Percentiles rank a stretch among this genome's conserved stretches.
Evolutionary conservation across 768 basidiomycete species (phyloP).

Genomic region (Arthromyces matolae): DNA sequence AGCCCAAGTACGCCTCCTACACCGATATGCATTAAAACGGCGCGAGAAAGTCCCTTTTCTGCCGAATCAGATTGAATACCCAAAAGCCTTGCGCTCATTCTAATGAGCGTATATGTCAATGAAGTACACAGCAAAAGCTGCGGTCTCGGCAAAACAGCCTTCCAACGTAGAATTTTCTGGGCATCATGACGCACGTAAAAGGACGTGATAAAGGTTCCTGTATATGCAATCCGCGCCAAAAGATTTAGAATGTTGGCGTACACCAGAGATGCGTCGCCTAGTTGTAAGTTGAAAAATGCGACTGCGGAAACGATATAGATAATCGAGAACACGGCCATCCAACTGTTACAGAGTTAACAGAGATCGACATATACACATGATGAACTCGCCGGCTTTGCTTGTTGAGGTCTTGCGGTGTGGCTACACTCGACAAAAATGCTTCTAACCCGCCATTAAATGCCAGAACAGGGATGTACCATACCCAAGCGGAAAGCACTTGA

Average conservation of each 20-base stretch:
- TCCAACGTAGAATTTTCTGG: conserved; percentile 11
- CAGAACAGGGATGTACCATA: conserved; percentile 87
- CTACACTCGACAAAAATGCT: conserved; percentile 83
- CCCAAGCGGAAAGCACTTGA: conserved; percentile 69
- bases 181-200: conserved; percentile 23
- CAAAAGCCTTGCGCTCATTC: conserved; percentile 21
- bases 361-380: no score
- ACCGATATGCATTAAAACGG: conserved; percentile 31
- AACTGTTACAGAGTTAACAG: no score
- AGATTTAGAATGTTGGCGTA: conserved; percentile 75
- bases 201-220: conserved; percentile 9
- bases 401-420: conserved; percentile 61
- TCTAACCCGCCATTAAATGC: conserved; percentile 90
- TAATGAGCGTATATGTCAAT: conserved; percentile 26
- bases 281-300: conserved; percentile 38
- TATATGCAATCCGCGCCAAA: conserved; percentile 55
- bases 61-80: conserved; percentile 17
- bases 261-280: conserved; percentile 69
- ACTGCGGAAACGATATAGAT: conserved; percentile 60
- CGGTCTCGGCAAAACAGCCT: conserved; percentile 7
- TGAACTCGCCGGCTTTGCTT: conserved; percentile 56
- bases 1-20: conserved; percentile 25
- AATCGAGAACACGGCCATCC: conserved; percentile 77
- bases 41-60: conserved; percentile 23
- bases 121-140: conserved; percentile 20